Evolutionary conservation across 2,329 filamentous ascomycete genomes (phyloP).

Genomic region (Lecanicillium sp.): DNA sequence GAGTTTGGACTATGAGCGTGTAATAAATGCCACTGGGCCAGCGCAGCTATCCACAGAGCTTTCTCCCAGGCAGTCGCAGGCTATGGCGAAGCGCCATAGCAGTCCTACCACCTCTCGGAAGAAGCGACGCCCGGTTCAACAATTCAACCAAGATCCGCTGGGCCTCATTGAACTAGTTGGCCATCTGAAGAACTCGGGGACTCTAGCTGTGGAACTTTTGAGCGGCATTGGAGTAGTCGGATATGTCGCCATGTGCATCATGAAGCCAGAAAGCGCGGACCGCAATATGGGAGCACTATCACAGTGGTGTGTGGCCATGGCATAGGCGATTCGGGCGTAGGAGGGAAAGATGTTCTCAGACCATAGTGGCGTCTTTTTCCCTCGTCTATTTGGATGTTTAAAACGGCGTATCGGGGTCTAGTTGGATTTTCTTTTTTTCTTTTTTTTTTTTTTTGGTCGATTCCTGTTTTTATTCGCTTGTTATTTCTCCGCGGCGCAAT

Average conservation of each 20-base stretch:
- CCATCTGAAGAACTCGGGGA: slow-evolving; percentile 54
- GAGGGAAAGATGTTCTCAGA: too few species aligned
- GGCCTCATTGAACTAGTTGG: slow-evolving; percentile 65
- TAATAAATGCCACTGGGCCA: slow-evolving; percentile 4
- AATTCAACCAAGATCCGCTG: slow-evolving; percentile 61
- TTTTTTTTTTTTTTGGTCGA: too few species aligned
- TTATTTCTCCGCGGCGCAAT: too few species aligned
- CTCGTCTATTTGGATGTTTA: slow-evolving; percentile 3
- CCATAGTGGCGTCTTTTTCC: too few species aligned
- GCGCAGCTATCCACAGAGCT: slow-evolving; percentile 1
- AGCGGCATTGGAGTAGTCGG: slow-evolving; percentile 68
- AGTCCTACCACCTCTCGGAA: slow-evolving; percentile 1
- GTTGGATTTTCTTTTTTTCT: too few species aligned
- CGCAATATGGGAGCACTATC: slow-evolving; percentile 8
- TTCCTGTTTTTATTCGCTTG: too few species aligned
- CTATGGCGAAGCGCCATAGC: neutral
- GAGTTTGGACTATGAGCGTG: slow-evolving; percentile 24
- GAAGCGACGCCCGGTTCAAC: slow-evolving; percentile 25
- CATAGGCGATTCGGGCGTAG: too few species aligned
- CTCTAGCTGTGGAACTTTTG: slow-evolving; percentile 63
- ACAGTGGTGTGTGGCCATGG: slow-evolving; percentile 5
- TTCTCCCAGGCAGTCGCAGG: slow-evolving; percentile 1
- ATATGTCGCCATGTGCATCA: slow-evolving; percentile 58
- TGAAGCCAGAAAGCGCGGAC: slow-evolving; percentile 16
- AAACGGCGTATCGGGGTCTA: neutral